Percentiles rank a stretch among this genome's conserved stretches.
These are phyloP conservation scores for Acanthamoeba sp. DNA, from an alignment of 208 protist genomes.

Conservation along the genomic window DNA sequence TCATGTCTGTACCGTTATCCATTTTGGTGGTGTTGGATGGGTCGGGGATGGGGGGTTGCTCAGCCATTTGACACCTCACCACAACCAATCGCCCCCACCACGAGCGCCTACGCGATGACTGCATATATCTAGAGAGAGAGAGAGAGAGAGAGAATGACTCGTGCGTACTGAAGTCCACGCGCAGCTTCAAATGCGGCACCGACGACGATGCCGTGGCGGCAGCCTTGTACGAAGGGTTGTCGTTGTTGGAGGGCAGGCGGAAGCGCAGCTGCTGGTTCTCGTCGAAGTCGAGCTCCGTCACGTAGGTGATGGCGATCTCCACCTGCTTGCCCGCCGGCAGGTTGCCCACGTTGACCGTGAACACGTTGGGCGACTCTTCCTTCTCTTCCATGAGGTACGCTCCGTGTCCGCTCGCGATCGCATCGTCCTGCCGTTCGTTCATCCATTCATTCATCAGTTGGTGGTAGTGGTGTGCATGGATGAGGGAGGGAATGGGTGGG, in stretches of 20 bases:
- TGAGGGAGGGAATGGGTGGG: neutral
- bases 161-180: neutral
- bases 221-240: conserved; percentile 14
- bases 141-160: neutral
- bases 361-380: conserved; percentile 67
- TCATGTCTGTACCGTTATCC: conserved; percentile 70
- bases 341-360: conserved; percentile 79
- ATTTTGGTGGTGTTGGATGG: too few relatives aligned
- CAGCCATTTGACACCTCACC: too few relatives aligned
- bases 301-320: conserved; percentile 72
- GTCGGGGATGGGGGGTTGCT: too few relatives aligned
- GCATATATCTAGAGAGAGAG: too few relatives aligned
- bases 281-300: conserved; percentile 65
- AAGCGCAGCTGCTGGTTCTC: conserved; percentile 7
- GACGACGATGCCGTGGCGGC: neutral
- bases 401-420: conserved; percentile 73
- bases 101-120: too few relatives aligned
- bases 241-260: conserved; percentile 4
- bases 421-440: conserved; percentile 72
- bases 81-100: too few relatives aligned
- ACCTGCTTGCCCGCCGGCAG: conserved; percentile 72
- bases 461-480: too few relatives aligned
- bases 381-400: conserved; percentile 75
- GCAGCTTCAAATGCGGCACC: conserved; percentile 1
- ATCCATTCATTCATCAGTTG: too few relatives aligned